Evolutionary conservation across 371 early-diverging fungal species (phyloP), one percentile per base, ranked within the genome.

Genomic region (Phascolomyces articulosus): DNA sequence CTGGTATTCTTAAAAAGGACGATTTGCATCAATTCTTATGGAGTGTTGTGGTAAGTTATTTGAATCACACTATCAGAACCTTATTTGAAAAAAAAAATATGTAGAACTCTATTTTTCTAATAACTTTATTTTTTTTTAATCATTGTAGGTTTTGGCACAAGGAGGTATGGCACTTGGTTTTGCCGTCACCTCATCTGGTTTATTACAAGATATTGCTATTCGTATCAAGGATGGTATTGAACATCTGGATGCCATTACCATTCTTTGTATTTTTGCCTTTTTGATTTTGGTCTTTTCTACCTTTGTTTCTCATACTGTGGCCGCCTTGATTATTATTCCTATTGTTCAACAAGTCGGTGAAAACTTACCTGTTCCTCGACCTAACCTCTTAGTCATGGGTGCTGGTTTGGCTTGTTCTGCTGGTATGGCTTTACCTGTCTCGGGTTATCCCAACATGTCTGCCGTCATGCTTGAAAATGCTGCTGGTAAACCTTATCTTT

Each of bases 251-350:
- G 74, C 87, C 8, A 93, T 90, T 69, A 76, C 78, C 4, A 89
- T 94, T n/a, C 70, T 93, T 26, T 72, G 85, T 16, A 74, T 90
- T 29, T 90, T 94, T 66, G 77, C 88, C 4, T 69, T 77, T 23
- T 71, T 94, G 34, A 87, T 92, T 16, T 72, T 93, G 18, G 87
- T 93, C 4, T 88, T 93, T 64, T 87, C 97, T n/a, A 95, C 95
- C 4, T 97, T 98, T 72, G 94, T 98, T 49, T 92, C 92, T 2
- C 98, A 98, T 67, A 98, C 98, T 0, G 98, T 98, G 4, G 92
- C 91, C 9, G 95, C 95, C 2, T 73, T 94, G 60, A 93, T 94
- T 62, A 88, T 94, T 51, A 73, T 94, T 38, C 95, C 95, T 2
- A 90, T 94, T 58, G 91, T 94, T 10, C 82, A 87, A 58, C 80